phyloP scores from a whole-genome alignment of 441 rosid species.

The Pelargonium australe region DNA sequence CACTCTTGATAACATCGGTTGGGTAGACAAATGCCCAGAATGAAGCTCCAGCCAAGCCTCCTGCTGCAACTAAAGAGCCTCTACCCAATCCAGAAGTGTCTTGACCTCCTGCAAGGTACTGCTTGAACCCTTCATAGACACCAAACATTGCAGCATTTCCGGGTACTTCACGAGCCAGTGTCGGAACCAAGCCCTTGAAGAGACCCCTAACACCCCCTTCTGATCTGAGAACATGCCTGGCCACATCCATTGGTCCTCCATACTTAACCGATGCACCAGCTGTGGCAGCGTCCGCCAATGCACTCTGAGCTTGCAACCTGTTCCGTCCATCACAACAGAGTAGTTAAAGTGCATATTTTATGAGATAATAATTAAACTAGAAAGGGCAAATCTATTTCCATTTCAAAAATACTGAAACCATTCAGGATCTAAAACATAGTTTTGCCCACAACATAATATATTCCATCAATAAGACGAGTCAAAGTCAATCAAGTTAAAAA shows the following conservation, averaged over 20 bases:
- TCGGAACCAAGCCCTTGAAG: slow-evolving; percentile 85
- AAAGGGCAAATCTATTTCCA: not conserved
- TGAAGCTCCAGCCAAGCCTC: slow-evolving; percentile 81
- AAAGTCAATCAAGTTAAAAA: too few species aligned
- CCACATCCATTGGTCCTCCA: slow-evolving; percentile 95
- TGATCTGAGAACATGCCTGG: slow-evolving; percentile 66
- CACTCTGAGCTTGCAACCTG: slow-evolving; percentile 95
- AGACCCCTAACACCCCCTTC: slow-evolving; percentile 79
- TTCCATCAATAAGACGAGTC: too few species aligned
- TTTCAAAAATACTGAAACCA: not conserved
- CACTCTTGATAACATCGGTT: slow-evolving; percentile 87
- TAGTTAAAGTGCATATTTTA: not conserved
- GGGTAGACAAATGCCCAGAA: slow-evolving; percentile 84
- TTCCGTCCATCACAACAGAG: slow-evolving; percentile 8
- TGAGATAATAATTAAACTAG: not conserved
- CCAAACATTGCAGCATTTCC: slow-evolving; percentile 91
- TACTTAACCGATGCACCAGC: slow-evolving; percentile 58
- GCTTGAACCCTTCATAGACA: slow-evolving; percentile 65
- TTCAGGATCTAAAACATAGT: too few species aligned
- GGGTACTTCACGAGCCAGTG: slow-evolving; percentile 81
- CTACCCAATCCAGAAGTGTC: slow-evolving; percentile 84
- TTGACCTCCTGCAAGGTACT: slow-evolving; percentile 66
- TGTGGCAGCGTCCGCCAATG: slow-evolving; percentile 45
- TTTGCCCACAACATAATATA: too few species aligned
- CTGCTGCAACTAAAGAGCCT: slow-evolving; percentile 71